These are phyloP conservation scores for Tetrahymena malaccensis DNA, from an alignment of 73 alveolate genomes.

Conservation along the genomic window DNA sequence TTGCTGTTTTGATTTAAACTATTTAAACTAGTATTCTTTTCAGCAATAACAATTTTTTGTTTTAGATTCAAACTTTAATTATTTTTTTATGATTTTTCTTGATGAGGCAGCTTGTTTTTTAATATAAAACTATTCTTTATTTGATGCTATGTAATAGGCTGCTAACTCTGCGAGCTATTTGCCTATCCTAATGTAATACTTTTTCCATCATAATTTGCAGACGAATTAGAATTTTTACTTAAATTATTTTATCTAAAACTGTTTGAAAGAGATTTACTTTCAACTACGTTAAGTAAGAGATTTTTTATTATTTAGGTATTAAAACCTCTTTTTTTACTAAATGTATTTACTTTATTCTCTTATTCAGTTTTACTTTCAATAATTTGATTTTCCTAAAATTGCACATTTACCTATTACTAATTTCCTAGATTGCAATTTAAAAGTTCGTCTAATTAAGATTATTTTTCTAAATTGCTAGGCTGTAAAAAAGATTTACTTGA, in stretches of 20 bases:
- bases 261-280: neutral
- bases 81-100: neutral
- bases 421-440: neutral
- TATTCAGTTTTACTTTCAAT: neutral
- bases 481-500: neutral
- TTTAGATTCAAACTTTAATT: neutral
- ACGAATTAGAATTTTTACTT: neutral
- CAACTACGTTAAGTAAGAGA: neutral
- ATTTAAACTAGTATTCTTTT: neutral
- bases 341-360: neutral
- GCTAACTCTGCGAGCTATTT: neutral
- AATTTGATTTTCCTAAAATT: neutral
- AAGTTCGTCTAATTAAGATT: neutral
- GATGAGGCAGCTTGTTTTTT: neutral
- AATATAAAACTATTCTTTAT: neutral
- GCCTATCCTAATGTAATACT: neutral
- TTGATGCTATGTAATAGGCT: neutral
- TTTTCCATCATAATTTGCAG: neutral
- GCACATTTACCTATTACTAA: too few species aligned
- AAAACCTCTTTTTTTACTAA: neutral
- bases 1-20: neutral
- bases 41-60: too few species aligned
- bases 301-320: neutral
- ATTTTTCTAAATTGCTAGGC: neutral
- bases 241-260: neutral